Conservation (phyloP, 768 basidiomycete genomes). For the Russula lepida region DNA sequence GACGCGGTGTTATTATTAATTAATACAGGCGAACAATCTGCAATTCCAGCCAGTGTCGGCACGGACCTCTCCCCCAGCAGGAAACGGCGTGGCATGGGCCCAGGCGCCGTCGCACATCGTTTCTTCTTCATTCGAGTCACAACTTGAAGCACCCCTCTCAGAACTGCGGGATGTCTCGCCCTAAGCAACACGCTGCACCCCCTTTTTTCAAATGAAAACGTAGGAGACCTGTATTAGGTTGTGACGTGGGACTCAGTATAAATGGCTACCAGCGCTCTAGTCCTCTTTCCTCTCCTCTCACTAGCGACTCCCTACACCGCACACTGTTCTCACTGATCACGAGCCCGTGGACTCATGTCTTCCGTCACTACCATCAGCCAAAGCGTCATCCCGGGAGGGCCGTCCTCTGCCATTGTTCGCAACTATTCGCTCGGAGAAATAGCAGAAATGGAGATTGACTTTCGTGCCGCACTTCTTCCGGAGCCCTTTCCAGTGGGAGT, state of each 20-base stretch:
- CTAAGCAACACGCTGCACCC: background rate
- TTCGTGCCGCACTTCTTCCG: background rate
- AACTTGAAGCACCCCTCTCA: background rate
- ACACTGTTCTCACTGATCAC: background rate
- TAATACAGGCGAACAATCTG: background rate
- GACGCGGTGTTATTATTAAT: background rate
- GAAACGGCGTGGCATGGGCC: background rate
- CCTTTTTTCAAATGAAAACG: background rate
- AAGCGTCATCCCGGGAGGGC: background rate
- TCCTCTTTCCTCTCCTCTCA: no score
- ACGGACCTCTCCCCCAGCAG: background rate
- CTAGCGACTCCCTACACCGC: background rate
- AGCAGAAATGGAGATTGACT: background rate
- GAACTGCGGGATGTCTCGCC: background rate
- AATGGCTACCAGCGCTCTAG: background rate
- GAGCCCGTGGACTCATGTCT: background rate
- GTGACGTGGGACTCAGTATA: background rate
- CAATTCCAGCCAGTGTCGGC: background rate
- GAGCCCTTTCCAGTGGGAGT: background rate
- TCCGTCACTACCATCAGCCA: background rate
- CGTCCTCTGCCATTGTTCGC: background rate
- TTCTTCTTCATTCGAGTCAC: background rate
- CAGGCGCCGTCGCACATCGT: background rate
- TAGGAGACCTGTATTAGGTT: background rate
- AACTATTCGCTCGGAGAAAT: background rate